Base-by-base conservation (phyloP, 495 filamentous ascomycete species). In the Articulospora tetracladia region DNA sequence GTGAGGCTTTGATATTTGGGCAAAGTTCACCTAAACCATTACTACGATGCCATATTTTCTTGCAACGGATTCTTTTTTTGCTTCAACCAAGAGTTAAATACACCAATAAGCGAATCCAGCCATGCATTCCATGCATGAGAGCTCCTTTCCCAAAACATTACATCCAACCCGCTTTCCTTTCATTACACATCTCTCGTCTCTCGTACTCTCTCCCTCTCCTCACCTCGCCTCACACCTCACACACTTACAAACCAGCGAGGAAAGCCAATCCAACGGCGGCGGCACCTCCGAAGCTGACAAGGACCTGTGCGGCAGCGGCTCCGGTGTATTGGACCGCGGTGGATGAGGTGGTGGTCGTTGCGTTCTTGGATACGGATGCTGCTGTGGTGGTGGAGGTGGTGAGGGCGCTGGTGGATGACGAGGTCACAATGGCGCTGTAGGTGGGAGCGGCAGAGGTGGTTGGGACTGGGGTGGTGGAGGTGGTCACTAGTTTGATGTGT, bases 391-490 rank as follows among this genome's bases (percentile, higher is more conserved):
- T 3, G 22, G 47, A 47, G 57, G 71, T 69, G 25, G 70, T 66
- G 19, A 77, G 69, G 49, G 83, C 79, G 34, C 70, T 61, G n/a
- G 74, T 61, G 13, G 30, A 22, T 47, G 57, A 11, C 22, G 73
- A 59, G n/a, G 70, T 57, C 17, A 67, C 56, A 30, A 71, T 58
- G 26, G 66, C 57, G 11, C 64, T 65, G 2, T 70, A 11, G 62
- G 72, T 70, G 54, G 73, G 58, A 28, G 75, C 59, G 26, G 68
- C 47, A 71, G 61, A 60, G 72, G 73, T 55, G 74, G 54, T 28
- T 26, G 56, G 24, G 46, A 26, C 2, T 22, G 56, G 30, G 3
- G 39, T 22, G 3, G 39, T 13, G 24, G 19, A 13, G 20, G 46
- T 46, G 22, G n/a, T 28, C 11, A 52, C 49, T 20, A 12, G n/a